Evolutionary conservation across 805 yeast species (phyloP).

Genomic region (Yarrowia alimentaria): DNA sequence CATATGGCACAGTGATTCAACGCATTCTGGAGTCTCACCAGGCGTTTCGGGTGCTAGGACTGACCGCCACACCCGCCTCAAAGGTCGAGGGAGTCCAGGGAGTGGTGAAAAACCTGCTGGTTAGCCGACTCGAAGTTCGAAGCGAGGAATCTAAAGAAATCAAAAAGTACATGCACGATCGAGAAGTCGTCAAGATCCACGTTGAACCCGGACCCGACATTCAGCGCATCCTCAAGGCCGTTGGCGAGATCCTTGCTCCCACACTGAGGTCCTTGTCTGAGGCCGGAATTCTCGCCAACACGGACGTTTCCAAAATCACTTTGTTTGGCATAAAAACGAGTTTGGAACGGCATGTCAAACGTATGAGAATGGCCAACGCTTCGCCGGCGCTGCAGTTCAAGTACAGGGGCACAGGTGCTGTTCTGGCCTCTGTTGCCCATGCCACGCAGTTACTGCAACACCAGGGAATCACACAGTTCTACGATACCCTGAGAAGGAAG

Average conservation of each 20-base stretch:
- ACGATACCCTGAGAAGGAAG: slow-evolving; percentile 56
- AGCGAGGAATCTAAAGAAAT: slow-evolving; percentile 84
- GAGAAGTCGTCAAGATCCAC: slow-evolving; percentile 57
- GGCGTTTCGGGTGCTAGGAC: slow-evolving; percentile 72
- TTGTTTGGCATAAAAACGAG: slow-evolving; percentile 71
- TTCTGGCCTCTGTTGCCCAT: slow-evolving; percentile 69
- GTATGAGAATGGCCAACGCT: no score
- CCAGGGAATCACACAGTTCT: slow-evolving; percentile 81
- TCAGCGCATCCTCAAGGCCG: slow-evolving; percentile 50
- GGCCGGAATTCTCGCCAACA: slow-evolving; percentile 58
- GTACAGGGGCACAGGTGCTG: slow-evolving; percentile 45
- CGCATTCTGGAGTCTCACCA: slow-evolving; percentile 60
- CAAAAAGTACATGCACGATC: slow-evolving; percentile 69
- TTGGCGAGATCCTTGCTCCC: slow-evolving; percentile 68
- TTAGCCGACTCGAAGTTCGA: slow-evolving; percentile 78
- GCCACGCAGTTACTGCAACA: slow-evolving; percentile 53
- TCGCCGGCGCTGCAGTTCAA: slow-evolving; percentile 33
- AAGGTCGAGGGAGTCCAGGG: slow-evolving; percentile 85
- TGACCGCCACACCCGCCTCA: slow-evolving; percentile 96
- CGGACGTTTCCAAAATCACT: slow-evolving; percentile 66
- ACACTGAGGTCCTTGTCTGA: slow-evolving; percentile 61
- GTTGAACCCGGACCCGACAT: slow-evolving; percentile 58
- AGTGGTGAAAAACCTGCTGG: slow-evolving; percentile 67
- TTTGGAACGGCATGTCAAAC: slow-evolving; percentile 49
- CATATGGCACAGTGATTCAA: slow-evolving; percentile 80